Conservation (phyloP, 495 filamentous ascomycete species). For the Schizothecium vesticola region DNA sequence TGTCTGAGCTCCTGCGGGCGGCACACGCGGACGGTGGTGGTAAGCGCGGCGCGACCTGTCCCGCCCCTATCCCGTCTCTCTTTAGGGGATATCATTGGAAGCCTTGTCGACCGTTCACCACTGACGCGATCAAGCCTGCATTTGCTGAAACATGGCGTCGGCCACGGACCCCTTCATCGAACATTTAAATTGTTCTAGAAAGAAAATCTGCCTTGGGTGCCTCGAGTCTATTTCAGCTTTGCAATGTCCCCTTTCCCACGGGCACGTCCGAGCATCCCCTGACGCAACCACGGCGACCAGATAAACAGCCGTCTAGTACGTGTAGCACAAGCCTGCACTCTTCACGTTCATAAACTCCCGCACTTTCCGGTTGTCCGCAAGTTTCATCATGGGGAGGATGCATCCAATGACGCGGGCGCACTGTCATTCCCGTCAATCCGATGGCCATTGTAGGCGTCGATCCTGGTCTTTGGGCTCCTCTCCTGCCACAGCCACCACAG, state of each 20-base stretch:
- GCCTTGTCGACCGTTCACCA: neutral
- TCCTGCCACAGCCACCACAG: conserved; percentile 10
- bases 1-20: neutral
- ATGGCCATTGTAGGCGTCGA: neutral
- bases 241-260: neutral
- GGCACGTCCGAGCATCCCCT: neutral
- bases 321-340: neutral
- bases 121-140: neutral
- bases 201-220: neutral
- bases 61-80: neutral
- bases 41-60: neutral
- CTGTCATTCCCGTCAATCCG: neutral
- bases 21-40: neutral
- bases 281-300: neutral
- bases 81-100: neutral
- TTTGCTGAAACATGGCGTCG: neutral
- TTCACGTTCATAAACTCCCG: neutral
- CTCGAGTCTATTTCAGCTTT: neutral
- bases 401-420: neutral
- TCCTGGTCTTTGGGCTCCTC: neutral
- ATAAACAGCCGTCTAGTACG: neutral
- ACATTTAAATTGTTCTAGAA: neutral
- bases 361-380: neutral
- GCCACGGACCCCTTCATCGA: neutral
- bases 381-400: neutral